These are phyloP conservation scores for Suhomyces bokatorum DNA, from an alignment of 1,139 yeast genomes.

Conservation along the genomic window DNA sequence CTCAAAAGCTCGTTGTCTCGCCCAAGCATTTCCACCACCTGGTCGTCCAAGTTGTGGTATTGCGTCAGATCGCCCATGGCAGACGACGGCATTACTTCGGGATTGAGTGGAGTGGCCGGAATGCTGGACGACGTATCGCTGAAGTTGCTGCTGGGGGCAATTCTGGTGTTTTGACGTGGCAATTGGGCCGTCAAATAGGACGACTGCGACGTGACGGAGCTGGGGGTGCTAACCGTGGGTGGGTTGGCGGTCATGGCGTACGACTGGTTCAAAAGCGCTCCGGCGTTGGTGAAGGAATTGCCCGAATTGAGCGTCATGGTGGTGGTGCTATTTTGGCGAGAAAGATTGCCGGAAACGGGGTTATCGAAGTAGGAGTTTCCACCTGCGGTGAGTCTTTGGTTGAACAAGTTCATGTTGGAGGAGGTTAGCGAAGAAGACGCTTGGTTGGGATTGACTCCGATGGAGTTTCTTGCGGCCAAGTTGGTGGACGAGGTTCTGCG, in stretches of 20 bases:
- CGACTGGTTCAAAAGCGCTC: background rate
- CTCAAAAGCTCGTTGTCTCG: constrained; percentile 4
- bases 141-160: constrained; percentile 3
- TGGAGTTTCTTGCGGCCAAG: constrained; percentile 9
- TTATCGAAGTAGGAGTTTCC: constrained; percentile 33
- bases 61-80: constrained; percentile 1
- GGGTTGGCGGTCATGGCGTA: constrained; percentile 10
- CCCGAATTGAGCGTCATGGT: constrained; percentile 10
- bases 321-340: constrained; percentile 19
- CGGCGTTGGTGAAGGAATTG: constrained; percentile 2
- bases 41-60: constrained; percentile 6
- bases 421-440: constrained; percentile 25
- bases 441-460: constrained; percentile 5
- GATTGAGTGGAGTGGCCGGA: constrained; percentile 23
- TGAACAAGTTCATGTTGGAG: constrained; percentile 30
- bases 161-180: constrained; percentile 13
- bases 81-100: constrained; percentile 23
- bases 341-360: constrained; percentile 7
- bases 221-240: constrained; percentile 25
- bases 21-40: constrained; percentile 11
- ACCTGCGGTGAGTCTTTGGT: constrained; percentile 24
- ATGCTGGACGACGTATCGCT: constrained; percentile 14
- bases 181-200: constrained; percentile 6
- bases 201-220: constrained; percentile 23
- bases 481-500: constrained; percentile 23